Evolutionary conservation across 2,329 filamentous ascomycete species (phyloP), one percentile per base, ranked within the genome.

Genomic region (Geosmithia morbida): DNA sequence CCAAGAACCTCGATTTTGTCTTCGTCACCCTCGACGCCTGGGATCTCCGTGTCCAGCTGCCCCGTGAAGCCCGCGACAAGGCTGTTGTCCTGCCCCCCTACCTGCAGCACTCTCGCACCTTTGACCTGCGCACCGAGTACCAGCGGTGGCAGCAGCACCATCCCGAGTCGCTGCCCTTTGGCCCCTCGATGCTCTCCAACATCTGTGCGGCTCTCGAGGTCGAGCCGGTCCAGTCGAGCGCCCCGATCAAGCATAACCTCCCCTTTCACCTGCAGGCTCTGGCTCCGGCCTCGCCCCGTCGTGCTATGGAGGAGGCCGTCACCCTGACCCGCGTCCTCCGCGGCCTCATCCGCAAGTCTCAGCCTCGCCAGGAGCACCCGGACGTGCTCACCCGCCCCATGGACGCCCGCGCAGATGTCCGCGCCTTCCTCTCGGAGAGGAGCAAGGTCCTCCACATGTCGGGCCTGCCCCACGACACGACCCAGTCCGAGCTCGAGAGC

Each of bases 391-490:
- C 87, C 46, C 81, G 90, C 50, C 92, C 92, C 43, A 94, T 97
- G 84, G 92, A 98, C 69, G 92, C 92, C 50, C 80, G 89, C 56
- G 92, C 92, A 51, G 92, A 98, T 66, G 92, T 98, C 43, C 81
- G 92, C 56, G 92, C 92, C 47, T 98, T 98, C 69, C 71, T 98
- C 49, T 87, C 87, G 2, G 92, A 98, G 69, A 81, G 92, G 51
- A 96, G 89, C 73, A 98, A 98, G 69, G 90, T 98, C 40, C 78
- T 98, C 48, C 92, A 98, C 66, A 90, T 98, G 82, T 95, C 89
- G 58, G 92, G 92, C 45, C 75, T 98, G 46, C 92, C 92, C 43
- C 92, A 98, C 63, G 92, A 98, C 59, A 98, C 92, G 37, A 98
- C 92, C 2, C 92, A 98, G 68, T 97, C 90, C 3, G 92, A 98